These are phyloP conservation scores for Ceratocystis lukuohia DNA, from an alignment of 2,329 filamentous ascomycete genomes.

Conservation along the genomic window DNA sequence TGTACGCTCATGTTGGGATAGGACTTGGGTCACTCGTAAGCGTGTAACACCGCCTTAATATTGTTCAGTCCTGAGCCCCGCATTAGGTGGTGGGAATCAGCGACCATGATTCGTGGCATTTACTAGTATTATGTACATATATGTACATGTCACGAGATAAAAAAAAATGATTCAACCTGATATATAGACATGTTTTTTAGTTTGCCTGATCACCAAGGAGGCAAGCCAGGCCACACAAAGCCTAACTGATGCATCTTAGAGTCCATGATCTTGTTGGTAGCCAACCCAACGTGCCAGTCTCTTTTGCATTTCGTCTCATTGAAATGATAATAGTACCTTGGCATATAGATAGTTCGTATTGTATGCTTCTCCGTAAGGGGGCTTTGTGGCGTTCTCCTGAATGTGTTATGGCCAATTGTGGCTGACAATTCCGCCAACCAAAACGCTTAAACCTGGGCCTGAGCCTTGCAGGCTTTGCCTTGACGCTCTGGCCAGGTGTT, in stretches of 20 bases:
- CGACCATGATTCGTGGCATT: neutral
- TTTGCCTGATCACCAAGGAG: too few species aligned
- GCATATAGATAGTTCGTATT: neutral
- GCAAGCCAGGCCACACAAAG: too few species aligned
- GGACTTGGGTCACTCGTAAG: neutral
- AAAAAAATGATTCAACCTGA: too few species aligned
- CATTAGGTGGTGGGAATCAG: neutral
- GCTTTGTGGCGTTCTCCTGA: neutral
- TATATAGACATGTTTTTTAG: too few species aligned
- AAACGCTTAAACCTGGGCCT: neutral
- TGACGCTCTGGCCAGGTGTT: neutral
- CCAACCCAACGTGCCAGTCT: too few species aligned
- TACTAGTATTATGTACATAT: neutral
- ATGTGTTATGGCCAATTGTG: neutral
- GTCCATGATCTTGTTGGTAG: too few species aligned
- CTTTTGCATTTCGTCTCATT: too few species aligned
- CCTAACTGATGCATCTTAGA: too few species aligned
- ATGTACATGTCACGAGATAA: too few species aligned
- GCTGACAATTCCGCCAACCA: neutral
- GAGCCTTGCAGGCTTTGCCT: neutral
- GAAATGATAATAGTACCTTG: neutral
- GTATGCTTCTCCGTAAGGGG: neutral
- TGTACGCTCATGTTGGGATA: neutral
- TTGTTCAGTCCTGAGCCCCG: neutral
- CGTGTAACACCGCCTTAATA: neutral